These are phyloP conservation scores for Capsicum baccatum DNA, from an alignment of 257 asterid genomes.

Conservation along the genomic window DNA sequence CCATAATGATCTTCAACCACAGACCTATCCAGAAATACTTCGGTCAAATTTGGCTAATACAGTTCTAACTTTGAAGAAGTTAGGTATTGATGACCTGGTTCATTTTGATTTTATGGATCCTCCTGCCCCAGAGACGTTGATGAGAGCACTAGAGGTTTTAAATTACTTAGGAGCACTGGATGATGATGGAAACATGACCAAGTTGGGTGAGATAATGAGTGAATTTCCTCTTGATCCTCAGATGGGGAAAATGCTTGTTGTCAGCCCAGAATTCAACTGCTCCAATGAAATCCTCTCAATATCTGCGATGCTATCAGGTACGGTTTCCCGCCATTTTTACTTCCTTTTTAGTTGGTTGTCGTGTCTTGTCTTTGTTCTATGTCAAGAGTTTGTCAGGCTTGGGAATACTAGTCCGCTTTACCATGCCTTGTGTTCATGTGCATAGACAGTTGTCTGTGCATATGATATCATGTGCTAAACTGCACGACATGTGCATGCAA, in stretches of 20 bases:
- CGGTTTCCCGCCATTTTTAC: neutral
- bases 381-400: constrained; percentile 31
- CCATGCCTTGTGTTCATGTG: constrained; percentile 40
- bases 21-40: constrained; percentile 91
- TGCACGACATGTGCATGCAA: constrained; percentile 46
- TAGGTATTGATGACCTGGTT: constrained; percentile 90
- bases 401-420: constrained; percentile 30
- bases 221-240: constrained; percentile 97
- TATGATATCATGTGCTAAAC: constrained; percentile 45
- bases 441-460: constrained; percentile 51
- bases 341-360: constrained; percentile 33
- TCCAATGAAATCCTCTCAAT: constrained; percentile 93
- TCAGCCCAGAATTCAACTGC: constrained; percentile 86
- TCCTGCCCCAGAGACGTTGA: constrained; percentile 95
- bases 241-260: constrained; percentile 97
- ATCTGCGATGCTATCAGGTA: constrained; percentile 99
- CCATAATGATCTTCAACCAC: constrained; percentile 86
- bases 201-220: constrained; percentile 91
- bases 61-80: constrained; percentile 85
- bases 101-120: constrained; percentile 99
- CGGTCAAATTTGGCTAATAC: constrained; percentile 93
- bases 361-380: constrained; percentile 33
- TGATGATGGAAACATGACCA: constrained; percentile 93
- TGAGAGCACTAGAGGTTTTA: constrained; percentile 95
- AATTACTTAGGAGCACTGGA: constrained; percentile 94